Evolutionary conservation across 1,284 basidiomycete genomes (phyloP).

Genomic region (Tetrapyrgos nigripes): DNA sequence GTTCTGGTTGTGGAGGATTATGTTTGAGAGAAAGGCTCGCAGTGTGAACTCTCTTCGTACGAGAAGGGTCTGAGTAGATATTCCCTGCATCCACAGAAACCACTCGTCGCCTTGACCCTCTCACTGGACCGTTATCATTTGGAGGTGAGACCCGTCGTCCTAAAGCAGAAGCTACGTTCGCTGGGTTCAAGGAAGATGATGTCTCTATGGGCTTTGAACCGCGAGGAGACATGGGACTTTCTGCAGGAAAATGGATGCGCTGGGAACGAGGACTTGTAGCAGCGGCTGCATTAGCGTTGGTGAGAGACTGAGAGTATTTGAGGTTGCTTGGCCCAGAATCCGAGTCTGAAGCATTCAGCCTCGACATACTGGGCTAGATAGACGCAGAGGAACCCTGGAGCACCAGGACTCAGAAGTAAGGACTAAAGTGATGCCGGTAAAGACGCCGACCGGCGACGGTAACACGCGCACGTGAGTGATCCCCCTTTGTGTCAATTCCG

Average conservation of each 20-base stretch:
- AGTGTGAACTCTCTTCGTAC: slow-evolving; percentile 5
- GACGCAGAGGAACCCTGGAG: background rate
- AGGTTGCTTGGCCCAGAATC: slow-evolving; percentile 10
- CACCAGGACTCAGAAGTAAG: too few species aligned
- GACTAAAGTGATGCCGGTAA: too few species aligned
- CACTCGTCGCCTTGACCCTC: slow-evolving; percentile 7
- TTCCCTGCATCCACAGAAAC: slow-evolving; percentile 15
- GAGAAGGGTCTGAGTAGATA: background rate
- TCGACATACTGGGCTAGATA: background rate
- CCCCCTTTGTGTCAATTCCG: too few species aligned
- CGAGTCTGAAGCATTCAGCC: slow-evolving; percentile 5
- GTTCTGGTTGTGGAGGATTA: slow-evolving; percentile 16
- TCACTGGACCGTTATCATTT: background rate
- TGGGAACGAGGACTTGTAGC: slow-evolving; percentile 1
- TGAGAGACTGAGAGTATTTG: background rate
- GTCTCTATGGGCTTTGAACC: background rate
- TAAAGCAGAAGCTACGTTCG: background rate
- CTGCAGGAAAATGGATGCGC: slow-evolving; percentile 7
- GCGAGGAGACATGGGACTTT: background rate
- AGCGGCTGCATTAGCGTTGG: too few species aligned
- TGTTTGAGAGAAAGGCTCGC: slow-evolving; percentile 11
- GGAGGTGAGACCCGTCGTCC: background rate
- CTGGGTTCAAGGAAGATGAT: background rate
- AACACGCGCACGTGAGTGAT: too few species aligned
- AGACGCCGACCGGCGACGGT: too few species aligned